Evolutionary conservation across 768 basidiomycete genomes (phyloP), one percentile per base, ranked within the genome.

Genomic region (Tulasnella sp.): DNA sequence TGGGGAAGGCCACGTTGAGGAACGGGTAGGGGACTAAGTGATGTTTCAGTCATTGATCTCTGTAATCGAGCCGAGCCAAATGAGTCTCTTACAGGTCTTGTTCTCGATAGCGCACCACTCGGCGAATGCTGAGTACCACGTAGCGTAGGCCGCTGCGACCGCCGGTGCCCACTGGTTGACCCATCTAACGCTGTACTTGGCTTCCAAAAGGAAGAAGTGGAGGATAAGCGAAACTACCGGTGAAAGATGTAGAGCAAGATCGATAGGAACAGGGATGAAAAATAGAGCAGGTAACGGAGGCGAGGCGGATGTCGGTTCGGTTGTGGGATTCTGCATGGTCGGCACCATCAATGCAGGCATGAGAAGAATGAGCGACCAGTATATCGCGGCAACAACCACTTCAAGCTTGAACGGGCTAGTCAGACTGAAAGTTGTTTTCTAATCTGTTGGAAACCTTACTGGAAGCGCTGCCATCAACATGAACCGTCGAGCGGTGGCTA

Each of bases 1-100:
- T 79, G 8, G 77, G 75, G 22, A 88, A 80, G 0, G 86, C 80
- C 77, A 84, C 88, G 19, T 88, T 90, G 72, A 94, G 81, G 81
- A 94, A 94, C 0, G 92, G 92, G 79, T 94, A 94, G 34, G 92
- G 90, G 81, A 92, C 90, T 90, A 71, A 67, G 65, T 14, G 64
- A 17, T 44, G 36, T 41, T 22, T 26, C 41, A 59, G 37, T 35
- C 52, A 42, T 35, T 44, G 14, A 44, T 26, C 26, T 62, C 35
- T n/a, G n/a, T n/a, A n/a, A n/a, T 34, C 36, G 34, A 35, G 52
- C 12, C 39, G 4, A 44, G 32, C 36, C 7, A 42, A 5, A 32
- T 59, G 66, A 14, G 0, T 12, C 14, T 84, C 88, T 80, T 74
- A 91, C 89, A 91, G 2, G 77, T 77, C 5, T 85, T 86, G 74